These are phyloP conservation scores for Diaporthe sp. DNA, from an alignment of 2,329 filamentous ascomycete species.

Conservation along the genomic window DNA sequence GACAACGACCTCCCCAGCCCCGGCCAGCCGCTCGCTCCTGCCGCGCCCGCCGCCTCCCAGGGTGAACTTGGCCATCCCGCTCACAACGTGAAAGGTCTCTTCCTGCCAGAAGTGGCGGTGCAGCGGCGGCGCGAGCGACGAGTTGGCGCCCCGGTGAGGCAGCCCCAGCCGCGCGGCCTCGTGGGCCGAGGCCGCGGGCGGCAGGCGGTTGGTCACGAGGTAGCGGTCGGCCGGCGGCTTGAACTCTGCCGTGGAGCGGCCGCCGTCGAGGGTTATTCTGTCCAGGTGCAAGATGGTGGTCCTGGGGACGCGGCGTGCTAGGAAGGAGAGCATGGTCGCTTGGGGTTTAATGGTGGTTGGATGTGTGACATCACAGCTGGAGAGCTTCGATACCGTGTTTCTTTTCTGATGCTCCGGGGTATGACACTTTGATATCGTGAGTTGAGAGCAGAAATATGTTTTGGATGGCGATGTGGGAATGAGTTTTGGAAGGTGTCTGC, in stretches of 20 bases:
- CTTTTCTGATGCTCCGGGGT: fast-evolving
- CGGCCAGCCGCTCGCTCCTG: background rate
- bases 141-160: slow-evolving; percentile 9
- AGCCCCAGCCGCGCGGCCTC: slow-evolving; percentile 3
- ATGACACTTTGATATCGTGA: background rate
- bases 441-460: background rate
- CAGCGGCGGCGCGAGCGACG: slow-evolving; percentile 35
- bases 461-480: no score
- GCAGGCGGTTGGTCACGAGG: slow-evolving; percentile 38
- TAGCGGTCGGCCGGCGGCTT: slow-evolving; percentile 19
- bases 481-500: background rate
- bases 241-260: slow-evolving; percentile 34
- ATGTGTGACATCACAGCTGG: background rate
- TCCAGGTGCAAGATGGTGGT: slow-evolving; percentile 28
- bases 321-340: slow-evolving; percentile 36
- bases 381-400: background rate
- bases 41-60: background rate
- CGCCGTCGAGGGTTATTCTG: slow-evolving; percentile 28
- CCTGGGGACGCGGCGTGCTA: slow-evolving; percentile 30
- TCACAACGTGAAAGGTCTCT: slow-evolving; percentile 34
- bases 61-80: slow-evolving; percentile 30
- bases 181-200: slow-evolving; percentile 8
- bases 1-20: slow-evolving; percentile 32
- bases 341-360: background rate
- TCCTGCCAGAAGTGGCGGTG: slow-evolving; percentile 36